Conservation (phyloP, 768 basidiomycete genomes). For the Mycena leptocephala region DNA sequence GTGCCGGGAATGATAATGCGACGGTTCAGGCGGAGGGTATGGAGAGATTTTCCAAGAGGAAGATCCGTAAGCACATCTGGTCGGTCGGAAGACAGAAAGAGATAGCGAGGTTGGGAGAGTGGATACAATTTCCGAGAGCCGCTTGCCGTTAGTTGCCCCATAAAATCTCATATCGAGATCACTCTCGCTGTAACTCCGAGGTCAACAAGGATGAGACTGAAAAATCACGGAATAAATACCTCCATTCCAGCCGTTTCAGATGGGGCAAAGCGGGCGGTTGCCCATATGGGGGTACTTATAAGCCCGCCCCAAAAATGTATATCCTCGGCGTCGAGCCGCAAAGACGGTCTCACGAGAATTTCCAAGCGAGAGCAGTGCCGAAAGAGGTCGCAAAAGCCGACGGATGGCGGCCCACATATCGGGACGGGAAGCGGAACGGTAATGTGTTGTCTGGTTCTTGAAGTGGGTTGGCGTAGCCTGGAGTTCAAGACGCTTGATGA, state of each 20-base stretch:
- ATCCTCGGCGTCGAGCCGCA: constrained; percentile 29
- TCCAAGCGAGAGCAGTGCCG: constrained; percentile 19
- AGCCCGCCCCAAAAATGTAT: constrained; percentile 23
- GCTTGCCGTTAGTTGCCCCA: constrained; percentile 1
- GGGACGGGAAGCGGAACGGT: constrained; percentile 1
- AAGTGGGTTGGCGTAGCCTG: neutral
- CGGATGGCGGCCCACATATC: neutral
- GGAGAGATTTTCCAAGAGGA: constrained; percentile 19
- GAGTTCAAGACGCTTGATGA: constrained; percentile 23
- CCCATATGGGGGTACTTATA: constrained; percentile 1
- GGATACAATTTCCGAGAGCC: constrained; percentile 20
- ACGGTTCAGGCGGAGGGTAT: constrained; percentile 29
- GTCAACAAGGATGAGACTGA: neutral
- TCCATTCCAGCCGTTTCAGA: constrained; percentile 31
- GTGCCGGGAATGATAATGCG: constrained; percentile 14
- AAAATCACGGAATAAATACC: neutral
- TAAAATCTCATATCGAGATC: constrained; percentile 24
- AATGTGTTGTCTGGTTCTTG: constrained; percentile 1
- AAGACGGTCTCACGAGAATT: constrained; percentile 7
- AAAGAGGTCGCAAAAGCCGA: constrained; percentile 10
- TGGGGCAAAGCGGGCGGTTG: neutral
- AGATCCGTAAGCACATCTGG: constrained; percentile 8
- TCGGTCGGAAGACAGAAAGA: constrained; percentile 24
- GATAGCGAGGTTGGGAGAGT: constrained; percentile 25
- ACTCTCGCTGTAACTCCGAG: constrained; percentile 11